These are phyloP conservation scores for Cyamopsis tetragonoloba DNA, from an alignment of 306 rosid genomes.

Conservation along the genomic window DNA sequence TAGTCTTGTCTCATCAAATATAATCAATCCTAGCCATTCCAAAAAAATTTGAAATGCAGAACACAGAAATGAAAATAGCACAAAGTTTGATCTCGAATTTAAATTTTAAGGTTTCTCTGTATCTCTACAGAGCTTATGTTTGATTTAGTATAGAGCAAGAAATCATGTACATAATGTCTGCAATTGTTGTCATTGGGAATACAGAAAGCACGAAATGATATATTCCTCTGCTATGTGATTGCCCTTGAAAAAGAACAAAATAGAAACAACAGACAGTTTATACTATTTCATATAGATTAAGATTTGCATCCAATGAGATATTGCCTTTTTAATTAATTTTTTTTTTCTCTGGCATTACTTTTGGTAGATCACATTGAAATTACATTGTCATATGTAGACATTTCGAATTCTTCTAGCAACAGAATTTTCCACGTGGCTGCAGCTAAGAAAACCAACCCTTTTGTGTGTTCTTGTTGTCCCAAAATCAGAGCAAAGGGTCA, in stretches of 20 bases:
- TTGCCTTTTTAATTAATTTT: no score
- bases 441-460: neutral
- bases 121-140: neutral
- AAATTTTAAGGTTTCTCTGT: neutral
- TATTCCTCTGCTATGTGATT: conserved; percentile 17
- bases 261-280: neutral
- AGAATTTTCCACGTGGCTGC: conserved; percentile 34
- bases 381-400: neutral
- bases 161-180: neutral
- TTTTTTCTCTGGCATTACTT: conserved; percentile 8
- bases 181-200: conserved; percentile 13
- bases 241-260: neutral
- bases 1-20: no score
- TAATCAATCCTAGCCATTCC: no score
- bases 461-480: neutral
- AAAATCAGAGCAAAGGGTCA: conserved; percentile 24
- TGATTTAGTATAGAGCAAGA: neutral
- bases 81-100: neutral
- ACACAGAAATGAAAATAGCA: neutral
- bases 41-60: neutral
- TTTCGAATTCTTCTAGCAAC: conserved; percentile 22
- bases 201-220: neutral
- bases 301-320: conserved; percentile 24
- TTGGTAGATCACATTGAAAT: conserved; percentile 12
- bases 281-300: neutral